These are phyloP conservation scores for Chlamydomonas sphaeroides DNA, from an alignment of 139 green algal genomes.

Conservation along the genomic window DNA sequence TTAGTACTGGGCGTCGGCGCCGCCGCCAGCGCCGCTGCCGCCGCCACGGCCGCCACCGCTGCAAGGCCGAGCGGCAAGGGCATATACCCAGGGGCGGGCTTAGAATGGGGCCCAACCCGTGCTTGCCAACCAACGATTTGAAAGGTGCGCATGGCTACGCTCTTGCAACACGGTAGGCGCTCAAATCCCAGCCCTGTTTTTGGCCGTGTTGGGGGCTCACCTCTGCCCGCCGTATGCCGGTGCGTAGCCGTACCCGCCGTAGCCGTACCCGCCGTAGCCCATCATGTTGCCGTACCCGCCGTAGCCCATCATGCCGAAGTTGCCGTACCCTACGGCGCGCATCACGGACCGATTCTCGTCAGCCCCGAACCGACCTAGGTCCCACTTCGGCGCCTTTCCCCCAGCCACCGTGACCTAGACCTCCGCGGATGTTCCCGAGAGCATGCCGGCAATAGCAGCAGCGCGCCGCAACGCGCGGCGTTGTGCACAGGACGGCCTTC, in stretches of 20 bases:
- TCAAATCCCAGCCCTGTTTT: too few species aligned
- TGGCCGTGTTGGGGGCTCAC: too few species aligned
- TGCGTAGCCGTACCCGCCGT: constrained; percentile 42
- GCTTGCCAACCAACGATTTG: not conserved
- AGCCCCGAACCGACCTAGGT: too few species aligned
- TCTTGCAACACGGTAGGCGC: too few species aligned
- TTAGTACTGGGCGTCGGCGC: constrained; percentile 24
- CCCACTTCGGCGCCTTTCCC: too few species aligned
- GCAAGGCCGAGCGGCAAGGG: not conserved
- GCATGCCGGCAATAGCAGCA: too few species aligned
- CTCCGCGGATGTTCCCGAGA: too few species aligned
- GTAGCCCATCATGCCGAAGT: constrained; percentile 39
- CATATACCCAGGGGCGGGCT: not conserved
- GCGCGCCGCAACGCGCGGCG: too few species aligned
- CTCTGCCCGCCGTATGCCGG: constrained; percentile 14
- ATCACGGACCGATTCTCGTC: too few species aligned
- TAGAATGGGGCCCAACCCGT: not conserved
- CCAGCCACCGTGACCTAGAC: too few species aligned
- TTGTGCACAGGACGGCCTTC: too few species aligned
- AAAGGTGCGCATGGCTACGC: too few species aligned
- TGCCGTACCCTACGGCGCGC: constrained; percentile 12
- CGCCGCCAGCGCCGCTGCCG: constrained; percentile 1
- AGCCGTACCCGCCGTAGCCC: constrained; percentile 39
- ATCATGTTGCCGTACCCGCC: constrained; percentile 33
- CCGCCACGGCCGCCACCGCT: not conserved